Base-by-base conservation (phyloP, 1,284 basidiomycete genomes). In the Austropuccinia psidii region DNA sequence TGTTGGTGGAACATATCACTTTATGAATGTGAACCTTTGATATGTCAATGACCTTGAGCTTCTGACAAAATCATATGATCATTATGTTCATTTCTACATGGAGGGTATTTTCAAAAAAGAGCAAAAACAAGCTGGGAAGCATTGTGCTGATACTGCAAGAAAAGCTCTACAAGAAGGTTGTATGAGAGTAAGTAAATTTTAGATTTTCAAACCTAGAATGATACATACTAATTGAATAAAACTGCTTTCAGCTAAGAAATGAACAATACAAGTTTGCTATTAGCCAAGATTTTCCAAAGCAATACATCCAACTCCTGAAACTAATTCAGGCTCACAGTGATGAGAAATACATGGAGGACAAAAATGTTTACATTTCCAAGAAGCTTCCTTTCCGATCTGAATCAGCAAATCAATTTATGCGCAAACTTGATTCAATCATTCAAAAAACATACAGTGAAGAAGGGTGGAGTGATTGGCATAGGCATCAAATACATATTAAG, bases 11-110 rank as follows among this genome's bases (percentile, higher is more conserved):
- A 52, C 39, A 5, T 69, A 54, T 41, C 8, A 8, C 1, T 69
- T 29, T 39, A 69, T 57, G 66, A 41, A 27, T 15, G 41, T 69
- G 31, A 69, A 69, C 52, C 4, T 27, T 4, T 9, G 6, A 2
- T 69, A 27, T 24, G 31, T 43, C 1, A 54, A 69, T 8, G 24
- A 69, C 31, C 9, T 69, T 4, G 27, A 27, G n/a, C 41, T 69
- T 8, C 49, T 69, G 8, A 17, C 27, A 33, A 5, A 45, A 2
- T 19, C 39, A 0, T 69, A 58, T 27, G 29, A 69, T 29, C 52
- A 69, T 31, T 69, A 57, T 54, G 66, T 69, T 1, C 41, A 57
- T 55, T 57, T 31, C n/a, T 43, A 9, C 29, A 15, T 57, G 50
- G 66, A 24, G 6, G n/a, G 17, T 3, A 69, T 55, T 8, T 69